Evolutionary conservation across 805 yeast genomes (phyloP).

Genomic region (Wickerhamomyces bovis): DNA sequence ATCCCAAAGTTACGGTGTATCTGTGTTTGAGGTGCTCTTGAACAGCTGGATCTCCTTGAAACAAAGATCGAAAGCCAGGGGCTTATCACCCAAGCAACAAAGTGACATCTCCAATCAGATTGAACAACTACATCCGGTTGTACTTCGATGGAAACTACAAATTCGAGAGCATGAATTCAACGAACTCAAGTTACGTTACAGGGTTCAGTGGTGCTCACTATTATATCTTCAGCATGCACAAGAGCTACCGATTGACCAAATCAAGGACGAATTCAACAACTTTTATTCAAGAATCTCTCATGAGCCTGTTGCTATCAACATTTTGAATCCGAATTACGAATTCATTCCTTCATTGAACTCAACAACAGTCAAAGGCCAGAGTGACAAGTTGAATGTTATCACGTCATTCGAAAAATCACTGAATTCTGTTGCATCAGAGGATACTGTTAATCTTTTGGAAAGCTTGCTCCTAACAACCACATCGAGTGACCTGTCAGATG

Average conservation of each 20-base stretch:
- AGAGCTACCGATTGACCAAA: slow-evolving; percentile 27
- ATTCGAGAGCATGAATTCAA: slow-evolving; percentile 10
- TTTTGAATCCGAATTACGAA: slow-evolving; percentile 51
- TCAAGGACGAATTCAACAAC: slow-evolving; percentile 23
- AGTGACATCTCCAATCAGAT: slow-evolving; percentile 18
- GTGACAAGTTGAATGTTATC: slow-evolving; percentile 67
- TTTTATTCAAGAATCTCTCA: slow-evolving; percentile 17
- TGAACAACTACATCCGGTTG: slow-evolving; percentile 30
- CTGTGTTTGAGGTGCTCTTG: slow-evolving; percentile 41
- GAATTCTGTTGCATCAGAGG: slow-evolving; percentile 18
- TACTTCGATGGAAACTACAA: slow-evolving; percentile 41
- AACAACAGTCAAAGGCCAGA: slow-evolving; percentile 48
- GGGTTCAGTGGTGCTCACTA: slow-evolving; percentile 45
- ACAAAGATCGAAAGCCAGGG: slow-evolving; percentile 12
- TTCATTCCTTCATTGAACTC: slow-evolving; percentile 51
- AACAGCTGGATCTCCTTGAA: slow-evolving; percentile 34
- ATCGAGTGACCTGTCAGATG: slow-evolving; percentile 17
- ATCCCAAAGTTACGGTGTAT: slow-evolving; percentile 9
- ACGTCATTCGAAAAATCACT: slow-evolving; percentile 46
- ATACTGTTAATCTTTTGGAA: slow-evolving; percentile 36
- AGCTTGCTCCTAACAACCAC: slow-evolving; percentile 30
- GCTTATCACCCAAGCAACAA: slow-evolving; percentile 24
- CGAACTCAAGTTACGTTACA: slow-evolving; percentile 14
- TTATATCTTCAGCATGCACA: slow-evolving; percentile 38
- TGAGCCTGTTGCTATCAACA: slow-evolving; percentile 12